Conservation (phyloP, 352 stramenopile species). For the Phytophthora multivora region DNA sequence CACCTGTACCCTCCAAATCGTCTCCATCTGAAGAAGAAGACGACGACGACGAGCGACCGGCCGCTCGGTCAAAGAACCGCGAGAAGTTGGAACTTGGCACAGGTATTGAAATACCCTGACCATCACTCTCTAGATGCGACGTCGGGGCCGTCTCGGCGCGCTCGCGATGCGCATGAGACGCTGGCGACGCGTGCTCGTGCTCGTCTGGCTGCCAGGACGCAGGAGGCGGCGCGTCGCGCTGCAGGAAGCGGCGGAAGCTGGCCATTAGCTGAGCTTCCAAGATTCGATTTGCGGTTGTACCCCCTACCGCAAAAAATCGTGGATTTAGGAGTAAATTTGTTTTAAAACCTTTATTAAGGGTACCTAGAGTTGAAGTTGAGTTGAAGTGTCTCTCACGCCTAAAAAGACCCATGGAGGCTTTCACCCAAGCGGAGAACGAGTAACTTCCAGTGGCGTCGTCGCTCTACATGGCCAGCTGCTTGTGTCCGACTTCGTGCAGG, state of each 20-base stretch:
- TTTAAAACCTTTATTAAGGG: neutral
- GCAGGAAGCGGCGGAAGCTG: slow-evolving; percentile 25
- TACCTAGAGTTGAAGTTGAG: slow-evolving; percentile 9
- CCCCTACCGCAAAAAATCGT: neutral
- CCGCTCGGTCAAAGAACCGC: slow-evolving; percentile 35
- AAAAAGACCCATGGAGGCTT: no score
- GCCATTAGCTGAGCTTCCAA: slow-evolving; percentile 22
- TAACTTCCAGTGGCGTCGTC: slow-evolving; percentile 25
- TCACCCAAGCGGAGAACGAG: slow-evolving; percentile 48
- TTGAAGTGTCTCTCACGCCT: slow-evolving; percentile 2
- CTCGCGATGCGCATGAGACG: slow-evolving; percentile 28
- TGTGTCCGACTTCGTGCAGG: slow-evolving; percentile 31
- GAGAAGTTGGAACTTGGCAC: slow-evolving; percentile 30
- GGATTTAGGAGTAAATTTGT: neutral
- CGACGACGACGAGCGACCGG: slow-evolving; percentile 31
- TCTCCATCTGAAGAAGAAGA: slow-evolving; percentile 34
- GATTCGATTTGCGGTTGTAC: slow-evolving; percentile 19
- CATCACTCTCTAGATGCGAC: slow-evolving; percentile 13
- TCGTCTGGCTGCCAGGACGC: slow-evolving; percentile 6
- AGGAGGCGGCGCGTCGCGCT: slow-evolving; percentile 18
- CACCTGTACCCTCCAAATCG: slow-evolving; percentile 24
- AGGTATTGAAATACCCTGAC: slow-evolving; percentile 13
- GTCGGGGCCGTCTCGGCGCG: slow-evolving; percentile 38
- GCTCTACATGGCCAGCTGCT: slow-evolving; percentile 37
- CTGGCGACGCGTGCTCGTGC: slow-evolving; percentile 9